Percentiles rank a stretch among this genome's conserved stretches.
These are phyloP conservation scores for Limnomonas spitsbergensis DNA, from an alignment of 139 green algal species.

Conservation along the genomic window DNA sequence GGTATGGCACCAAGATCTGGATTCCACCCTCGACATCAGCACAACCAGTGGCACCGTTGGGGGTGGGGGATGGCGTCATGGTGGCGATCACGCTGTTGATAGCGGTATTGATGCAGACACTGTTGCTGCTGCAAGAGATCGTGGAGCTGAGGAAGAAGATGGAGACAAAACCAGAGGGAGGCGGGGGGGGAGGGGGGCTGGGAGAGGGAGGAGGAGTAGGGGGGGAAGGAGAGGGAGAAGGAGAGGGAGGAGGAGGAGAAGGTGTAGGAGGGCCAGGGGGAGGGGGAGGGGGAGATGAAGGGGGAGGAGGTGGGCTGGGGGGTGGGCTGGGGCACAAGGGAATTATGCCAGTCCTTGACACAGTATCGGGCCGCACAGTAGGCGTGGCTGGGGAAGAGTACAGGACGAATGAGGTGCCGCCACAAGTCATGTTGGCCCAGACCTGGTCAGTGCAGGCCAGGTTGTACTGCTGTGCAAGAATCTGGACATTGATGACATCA, in stretches of 20 bases:
- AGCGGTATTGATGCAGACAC: neutral
- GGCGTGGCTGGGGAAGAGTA: neutral
- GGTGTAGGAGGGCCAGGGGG: neutral
- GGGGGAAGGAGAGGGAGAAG: neutral
- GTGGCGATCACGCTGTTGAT: neutral
- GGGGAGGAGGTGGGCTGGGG: neutral
- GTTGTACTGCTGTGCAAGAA: neutral
- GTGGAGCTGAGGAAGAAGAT: neutral
- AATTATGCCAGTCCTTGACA: neutral
- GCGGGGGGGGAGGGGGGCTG: neutral
- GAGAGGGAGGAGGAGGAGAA: neutral
- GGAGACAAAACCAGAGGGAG: neutral
- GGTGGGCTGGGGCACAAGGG: neutral
- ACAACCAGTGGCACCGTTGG: no score
- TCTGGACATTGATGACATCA: neutral
- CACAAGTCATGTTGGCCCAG: constrained; percentile 3
- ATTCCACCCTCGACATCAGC: no score
- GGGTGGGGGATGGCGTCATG: no score
- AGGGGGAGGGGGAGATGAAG: neutral
- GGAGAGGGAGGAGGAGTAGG: neutral
- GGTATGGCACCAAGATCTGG: neutral
- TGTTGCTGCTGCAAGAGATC: neutral
- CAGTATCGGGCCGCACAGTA: neutral
- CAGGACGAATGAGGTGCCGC: neutral
- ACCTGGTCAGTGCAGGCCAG: constrained; percentile 7